These are phyloP conservation scores for Nannochloropsis gaditana DNA, from an alignment of 108 stramenopile species.

Conservation along the genomic window DNA sequence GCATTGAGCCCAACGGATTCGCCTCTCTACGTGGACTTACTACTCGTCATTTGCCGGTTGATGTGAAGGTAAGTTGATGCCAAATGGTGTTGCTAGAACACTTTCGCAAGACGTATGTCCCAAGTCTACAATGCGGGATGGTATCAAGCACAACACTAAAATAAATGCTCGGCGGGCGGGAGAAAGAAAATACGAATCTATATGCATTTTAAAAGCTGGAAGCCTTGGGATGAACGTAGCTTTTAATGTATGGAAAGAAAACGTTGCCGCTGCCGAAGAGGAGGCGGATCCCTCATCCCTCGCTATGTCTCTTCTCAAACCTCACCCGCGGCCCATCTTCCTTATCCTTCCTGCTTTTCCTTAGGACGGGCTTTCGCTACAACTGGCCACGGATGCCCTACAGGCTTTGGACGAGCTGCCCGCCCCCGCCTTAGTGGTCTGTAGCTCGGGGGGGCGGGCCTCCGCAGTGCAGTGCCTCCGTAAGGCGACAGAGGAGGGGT, in stretches of 20 bases:
- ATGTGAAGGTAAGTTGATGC: background rate
- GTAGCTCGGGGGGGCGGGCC: background rate
- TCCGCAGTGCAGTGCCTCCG: background rate
- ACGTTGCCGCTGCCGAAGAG: too few relatives aligned
- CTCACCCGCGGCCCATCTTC: background rate
- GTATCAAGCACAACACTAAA: too few relatives aligned
- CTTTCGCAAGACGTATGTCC: too few relatives aligned
- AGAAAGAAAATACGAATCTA: too few relatives aligned
- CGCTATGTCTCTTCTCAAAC: too few relatives aligned
- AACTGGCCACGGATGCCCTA: background rate
- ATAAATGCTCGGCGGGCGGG: too few relatives aligned
- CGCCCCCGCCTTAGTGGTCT: background rate
- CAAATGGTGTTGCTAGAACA: too few relatives aligned
- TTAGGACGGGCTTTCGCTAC: background rate
- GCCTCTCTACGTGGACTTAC: background rate
- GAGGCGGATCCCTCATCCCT: too few relatives aligned
- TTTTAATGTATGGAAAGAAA: too few relatives aligned
- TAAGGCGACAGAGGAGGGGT: background rate
- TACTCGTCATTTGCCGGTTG: background rate
- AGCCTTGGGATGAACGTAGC: too few relatives aligned
- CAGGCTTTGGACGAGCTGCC: constrained; percentile 1
- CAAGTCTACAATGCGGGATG: too few relatives aligned
- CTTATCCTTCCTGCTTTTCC: background rate
- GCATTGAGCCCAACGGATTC: background rate
- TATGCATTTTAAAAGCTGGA: too few relatives aligned